phyloP scores from a whole-genome alignment of 306 rosid species.

The Glycine latifolia region DNA sequence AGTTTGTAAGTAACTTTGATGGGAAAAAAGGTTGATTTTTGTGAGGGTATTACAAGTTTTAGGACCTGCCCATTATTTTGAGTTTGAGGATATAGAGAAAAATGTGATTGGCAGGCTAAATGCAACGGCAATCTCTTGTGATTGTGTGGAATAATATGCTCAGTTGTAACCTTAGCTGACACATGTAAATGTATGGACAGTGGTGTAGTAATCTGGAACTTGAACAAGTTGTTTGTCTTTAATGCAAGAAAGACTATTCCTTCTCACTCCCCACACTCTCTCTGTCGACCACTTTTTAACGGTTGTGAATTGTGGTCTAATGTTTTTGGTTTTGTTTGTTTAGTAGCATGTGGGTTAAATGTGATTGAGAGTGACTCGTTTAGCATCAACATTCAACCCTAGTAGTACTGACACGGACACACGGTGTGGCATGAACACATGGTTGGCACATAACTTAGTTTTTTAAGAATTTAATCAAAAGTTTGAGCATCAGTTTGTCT shows the following conservation, averaged over 20 bases:
- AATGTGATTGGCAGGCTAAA: conserved; percentile 47
- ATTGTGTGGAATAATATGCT: conserved; percentile 43
- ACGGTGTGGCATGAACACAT: too few relatives aligned
- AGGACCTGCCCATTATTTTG: neutral
- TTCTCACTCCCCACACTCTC: neutral
- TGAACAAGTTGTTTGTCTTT: conserved; percentile 35
- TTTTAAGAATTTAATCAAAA: too few relatives aligned
- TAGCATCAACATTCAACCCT: neutral
- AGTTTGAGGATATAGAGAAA: conserved; percentile 36
- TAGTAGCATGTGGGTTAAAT: too few relatives aligned
- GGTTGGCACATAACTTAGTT: too few relatives aligned
- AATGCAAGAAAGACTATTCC: neutral
- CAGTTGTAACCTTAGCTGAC: conserved; percentile 45
- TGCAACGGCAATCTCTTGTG: conserved; percentile 12
- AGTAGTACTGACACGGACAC: neutral
- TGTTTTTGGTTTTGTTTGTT: neutral
- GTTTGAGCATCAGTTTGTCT: too few relatives aligned
- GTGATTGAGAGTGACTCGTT: conserved; percentile 4
- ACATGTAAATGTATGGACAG: conserved; percentile 50
- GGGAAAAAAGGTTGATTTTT: neutral
- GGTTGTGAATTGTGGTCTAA: conserved; percentile 37
- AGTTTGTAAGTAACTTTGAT: neutral
- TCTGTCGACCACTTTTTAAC: conserved; percentile 13
- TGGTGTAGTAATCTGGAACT: conserved; percentile 27
- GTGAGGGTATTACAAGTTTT: conserved; percentile 27